A percentile compares a stretch with the other conserved stretches of the same genome.
phyloP scores from a whole-genome alignment of 164 flowering plant genomes.

The Chimonanthus salicifolius region DNA sequence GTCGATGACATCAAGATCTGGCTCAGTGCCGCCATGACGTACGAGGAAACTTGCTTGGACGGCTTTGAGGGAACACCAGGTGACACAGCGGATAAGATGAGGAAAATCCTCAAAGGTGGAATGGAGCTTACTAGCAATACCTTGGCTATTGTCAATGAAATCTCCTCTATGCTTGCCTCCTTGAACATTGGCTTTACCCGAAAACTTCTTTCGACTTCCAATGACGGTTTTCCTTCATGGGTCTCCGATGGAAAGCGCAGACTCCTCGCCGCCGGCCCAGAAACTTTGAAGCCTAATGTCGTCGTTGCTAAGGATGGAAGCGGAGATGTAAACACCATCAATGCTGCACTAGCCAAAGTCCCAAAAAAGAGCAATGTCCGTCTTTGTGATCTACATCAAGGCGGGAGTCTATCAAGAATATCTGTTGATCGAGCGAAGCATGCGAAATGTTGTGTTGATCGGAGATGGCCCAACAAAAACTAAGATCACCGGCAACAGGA shows the following conservation, averaged over 20 bases:
- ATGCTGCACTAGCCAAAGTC: conserved; percentile 38
- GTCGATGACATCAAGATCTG: conserved; percentile 48
- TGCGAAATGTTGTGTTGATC: conserved; percentile 43
- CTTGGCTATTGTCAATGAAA: conserved; percentile 45
- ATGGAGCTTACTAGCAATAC: conserved; percentile 43
- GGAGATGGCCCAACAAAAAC: conserved; percentile 87
- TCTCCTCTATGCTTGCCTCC: conserved; percentile 22
- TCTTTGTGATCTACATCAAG: conserved; percentile 60
- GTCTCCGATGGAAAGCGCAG: conserved; percentile 15
- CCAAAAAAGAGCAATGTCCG: conserved; percentile 33
- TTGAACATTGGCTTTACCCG: conserved; percentile 23
- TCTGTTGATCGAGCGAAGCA: conserved; percentile 27
- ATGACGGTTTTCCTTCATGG: conserved; percentile 30
- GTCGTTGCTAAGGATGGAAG: conserved; percentile 75
- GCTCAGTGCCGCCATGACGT: conserved; percentile 64
- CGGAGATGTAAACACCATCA: conserved; percentile 52
- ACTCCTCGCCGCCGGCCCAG: conserved; percentile 13
- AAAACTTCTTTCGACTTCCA: conserved; percentile 18
- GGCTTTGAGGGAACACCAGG: conserved; percentile 46
- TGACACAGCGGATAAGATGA: conserved; percentile 47
- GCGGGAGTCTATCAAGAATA: conserved; percentile 64
- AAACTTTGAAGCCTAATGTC: conserved; percentile 24
- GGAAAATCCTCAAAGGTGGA: conserved; percentile 30
- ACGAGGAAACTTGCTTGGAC: conserved; percentile 70
- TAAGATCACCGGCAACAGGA: conserved; percentile 52